phyloP scores from a whole-genome alignment of 345 rosid genomes.

The Orychophragmus violaceus region DNA sequence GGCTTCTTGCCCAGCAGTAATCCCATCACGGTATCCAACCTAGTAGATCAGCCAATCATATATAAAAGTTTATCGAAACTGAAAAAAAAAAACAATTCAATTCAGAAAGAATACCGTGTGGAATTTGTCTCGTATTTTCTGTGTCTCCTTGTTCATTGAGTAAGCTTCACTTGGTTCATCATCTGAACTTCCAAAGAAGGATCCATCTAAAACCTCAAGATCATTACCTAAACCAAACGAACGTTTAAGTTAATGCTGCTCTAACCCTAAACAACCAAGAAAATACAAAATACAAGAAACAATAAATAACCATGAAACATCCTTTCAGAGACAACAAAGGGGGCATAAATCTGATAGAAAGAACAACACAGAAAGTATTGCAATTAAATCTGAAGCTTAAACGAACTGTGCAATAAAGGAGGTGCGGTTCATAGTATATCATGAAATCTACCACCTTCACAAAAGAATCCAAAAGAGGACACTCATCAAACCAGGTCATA shows the following conservation, averaged over 20 bases:
- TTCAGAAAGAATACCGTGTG: conserved; percentile 35
- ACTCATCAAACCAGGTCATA: too few species aligned
- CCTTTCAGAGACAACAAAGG: not conserved
- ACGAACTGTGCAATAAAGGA: not conserved
- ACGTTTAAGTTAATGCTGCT: not conserved
- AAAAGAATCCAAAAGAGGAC: not conserved
- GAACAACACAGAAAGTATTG: not conserved
- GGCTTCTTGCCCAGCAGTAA: conserved; percentile 67
- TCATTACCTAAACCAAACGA: conserved; percentile 21
- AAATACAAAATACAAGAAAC: not conserved
- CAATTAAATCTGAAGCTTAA: not conserved
- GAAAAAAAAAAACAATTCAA: not conserved
- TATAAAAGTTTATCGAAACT: not conserved
- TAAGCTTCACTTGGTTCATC: conserved; percentile 36
- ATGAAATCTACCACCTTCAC: not conserved
- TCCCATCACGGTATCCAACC: conserved; percentile 83
- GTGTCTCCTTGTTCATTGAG: conserved; percentile 44
- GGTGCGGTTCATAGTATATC: not conserved
- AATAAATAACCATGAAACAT: not conserved
- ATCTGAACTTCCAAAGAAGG: conserved; percentile 40
- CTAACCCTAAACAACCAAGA: not conserved
- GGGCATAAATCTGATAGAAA: not conserved
- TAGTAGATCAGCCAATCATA: conserved; percentile 16
- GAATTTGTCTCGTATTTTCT: conserved; percentile 38
- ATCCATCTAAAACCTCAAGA: conserved; percentile 33